Evolutionary conservation across 257 asterid genomes (phyloP).

Genomic region (Rhazya stricta): DNA sequence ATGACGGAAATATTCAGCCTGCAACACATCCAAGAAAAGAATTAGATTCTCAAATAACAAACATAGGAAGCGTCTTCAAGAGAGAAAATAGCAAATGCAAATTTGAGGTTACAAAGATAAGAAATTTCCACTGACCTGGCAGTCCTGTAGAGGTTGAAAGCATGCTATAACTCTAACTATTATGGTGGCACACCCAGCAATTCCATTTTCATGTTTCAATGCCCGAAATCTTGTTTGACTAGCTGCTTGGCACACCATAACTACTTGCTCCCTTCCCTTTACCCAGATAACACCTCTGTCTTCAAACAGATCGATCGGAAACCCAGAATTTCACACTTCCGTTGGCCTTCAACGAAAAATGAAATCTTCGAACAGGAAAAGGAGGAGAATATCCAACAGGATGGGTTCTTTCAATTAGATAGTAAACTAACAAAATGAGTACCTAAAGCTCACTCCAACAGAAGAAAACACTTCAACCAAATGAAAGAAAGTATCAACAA

Average conservation of each 20-base stretch:
- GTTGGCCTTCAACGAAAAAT: not conserved
- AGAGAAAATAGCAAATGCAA: conserved; percentile 6
- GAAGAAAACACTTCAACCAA: not conserved
- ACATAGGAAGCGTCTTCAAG: conserved; percentile 13
- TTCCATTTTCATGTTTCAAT: conserved; percentile 87
- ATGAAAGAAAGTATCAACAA: conserved; percentile 1
- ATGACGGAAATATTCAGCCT: conserved; percentile 96
- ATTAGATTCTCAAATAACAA: conserved; percentile 17
- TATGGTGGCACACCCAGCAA: conserved; percentile 80
- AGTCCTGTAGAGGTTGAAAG: conserved; percentile 97
- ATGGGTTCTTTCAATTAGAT: not conserved
- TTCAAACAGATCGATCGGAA: conserved; percentile 15
- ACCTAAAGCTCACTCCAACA: not conserved
- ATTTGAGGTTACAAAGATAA: not conserved
- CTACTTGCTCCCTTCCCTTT: conserved; percentile 61
- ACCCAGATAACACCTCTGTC: conserved; percentile 31
- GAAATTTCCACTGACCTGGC: conserved; percentile 58
- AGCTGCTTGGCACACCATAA: conserved; percentile 99
- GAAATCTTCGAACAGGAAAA: conserved; percentile 17
- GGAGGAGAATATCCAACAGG: not conserved
- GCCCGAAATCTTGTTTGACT: conserved; percentile 95
- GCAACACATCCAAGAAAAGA: conserved; percentile 30
- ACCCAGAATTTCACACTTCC: conserved; percentile 1
- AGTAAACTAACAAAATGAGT: not conserved
- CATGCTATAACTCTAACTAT: conserved; percentile 95